Base-by-base conservation (phyloP, 2,329 filamentous ascomycete species). In the Phoma sp. region DNA sequence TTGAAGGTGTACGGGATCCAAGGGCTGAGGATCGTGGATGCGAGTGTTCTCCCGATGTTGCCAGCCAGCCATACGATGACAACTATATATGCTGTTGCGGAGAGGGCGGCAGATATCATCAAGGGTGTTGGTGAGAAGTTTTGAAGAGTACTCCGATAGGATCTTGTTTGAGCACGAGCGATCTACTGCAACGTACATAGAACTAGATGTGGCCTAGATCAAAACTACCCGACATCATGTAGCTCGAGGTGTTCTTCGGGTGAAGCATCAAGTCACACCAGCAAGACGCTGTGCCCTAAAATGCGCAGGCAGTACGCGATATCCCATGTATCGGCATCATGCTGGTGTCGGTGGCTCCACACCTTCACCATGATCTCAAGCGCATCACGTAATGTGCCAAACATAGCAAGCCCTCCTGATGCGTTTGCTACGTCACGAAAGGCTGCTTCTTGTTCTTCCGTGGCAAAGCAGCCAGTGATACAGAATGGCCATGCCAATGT, bases 301-400 rank as follows among this genome's bases (percentile, higher is more conserved):
- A 47, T 37, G 3, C 26, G 23, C 12, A 49, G n/a, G 23, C 50
- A 53, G 7, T 23, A 30, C 14, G 29, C 37, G 4, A 53, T 30
- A 9, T 47, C 30, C 50, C 50, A 47, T 10, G n/a, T 21, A 5
- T 53, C 38, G n/a, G 36, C 18, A n/a, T 42, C 23, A 5, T 15
- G 11, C 2, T 30, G 14, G 6, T n/a, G 5, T 15, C 42, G 36
- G 18, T 12, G 18, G 18, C 32, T 36, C 75, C 74, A 77, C 26
- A 72, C 72, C 46, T 66, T 63, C 47, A 75, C 67, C 74, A 76
- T 76, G 23, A 76, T 71, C 20, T 68, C 63, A 6, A 75, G 53
- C 12, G 69, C 71, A 37, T 71, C 63, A 3, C 57, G 60, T 36
- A 65, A 43, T 3, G 69, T 61, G 7, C 69, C 65, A 39, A 73